Base-by-base conservation (phyloP, 1,284 basidiomycete species). In the Cryptococcus sp. region DNA sequence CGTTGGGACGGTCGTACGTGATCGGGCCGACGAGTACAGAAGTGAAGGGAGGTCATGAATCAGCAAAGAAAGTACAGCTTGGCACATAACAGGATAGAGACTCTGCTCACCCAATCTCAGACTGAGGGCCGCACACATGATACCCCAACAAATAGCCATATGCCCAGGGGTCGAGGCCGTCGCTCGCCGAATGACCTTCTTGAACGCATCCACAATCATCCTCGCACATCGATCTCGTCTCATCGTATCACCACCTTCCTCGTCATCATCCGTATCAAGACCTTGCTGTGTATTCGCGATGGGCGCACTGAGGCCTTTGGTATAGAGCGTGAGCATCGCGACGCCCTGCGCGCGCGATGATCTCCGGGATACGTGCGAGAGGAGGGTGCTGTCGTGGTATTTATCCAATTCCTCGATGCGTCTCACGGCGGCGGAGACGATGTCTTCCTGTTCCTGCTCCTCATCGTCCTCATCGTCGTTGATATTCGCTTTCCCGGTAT, bases 281-380 rank as follows among this genome's bases (percentile, higher is more conserved):
- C 6, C 25, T 25, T 25, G 25, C 25, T 25, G 25, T 25, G 25
- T 25, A 25, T 25, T 19, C 2, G 66, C 70, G 5, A 70, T 51
- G 1, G 88, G 86, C 47, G 75, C 74, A 3, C 86, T 84, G 71
- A 97, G 88, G 0, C 91, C 90, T 67, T 88, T 90, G 13, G 88
- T 82, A 77, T 89, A 94, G 4, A 99, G 82, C 0, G 93, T 91
- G 35, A 99, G 84, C 41, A 98, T 84, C 1, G 95, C 96, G 7
- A 92, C 87, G 0, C 96, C 95, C 77, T 99, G 96, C 2, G 93
- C 85, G 61, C 85, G 88, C 19, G 91, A 94, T 19, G 95, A 93
- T 17, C 96, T 83, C 30, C 90, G 82, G 2, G 90, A 84, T 60
- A 96, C 88, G 72, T 95, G 91, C 69, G 94, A 97, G 47, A 97